Conservation (phyloP, 345 rosid genomes). For the Firmiana major region DNA sequence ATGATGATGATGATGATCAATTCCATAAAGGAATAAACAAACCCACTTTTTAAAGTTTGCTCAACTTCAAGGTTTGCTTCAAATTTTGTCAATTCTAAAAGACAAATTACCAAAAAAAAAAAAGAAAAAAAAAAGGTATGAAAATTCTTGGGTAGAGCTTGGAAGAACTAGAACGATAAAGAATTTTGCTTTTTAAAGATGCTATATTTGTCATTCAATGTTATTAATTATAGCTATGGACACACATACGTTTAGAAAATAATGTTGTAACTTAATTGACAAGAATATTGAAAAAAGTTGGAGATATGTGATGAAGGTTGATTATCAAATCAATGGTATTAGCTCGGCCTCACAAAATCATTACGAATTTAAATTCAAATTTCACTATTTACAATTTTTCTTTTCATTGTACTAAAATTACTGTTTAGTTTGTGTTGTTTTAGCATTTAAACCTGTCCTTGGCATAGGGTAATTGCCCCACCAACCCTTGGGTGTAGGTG, state of each 20-base stretch:
- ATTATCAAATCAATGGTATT: no score
- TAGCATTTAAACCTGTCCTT: background rate
- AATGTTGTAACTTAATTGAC: no score
- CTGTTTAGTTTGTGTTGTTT: background rate
- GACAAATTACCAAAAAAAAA: background rate
- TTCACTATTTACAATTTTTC: background rate
- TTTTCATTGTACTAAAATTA: no score
- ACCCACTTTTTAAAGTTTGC: background rate
- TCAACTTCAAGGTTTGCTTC: background rate
- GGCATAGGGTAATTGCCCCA: background rate
- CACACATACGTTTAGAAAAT: no score
- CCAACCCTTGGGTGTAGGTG: background rate
- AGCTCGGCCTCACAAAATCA: no score
- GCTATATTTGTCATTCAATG: background rate
- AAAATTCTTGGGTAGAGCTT: background rate
- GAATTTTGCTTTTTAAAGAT: background rate
- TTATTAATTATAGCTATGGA: no score
- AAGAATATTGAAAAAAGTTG: no score
- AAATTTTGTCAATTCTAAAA: background rate
- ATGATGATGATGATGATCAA: background rate
- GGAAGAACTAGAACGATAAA: no score
- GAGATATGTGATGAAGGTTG: background rate
- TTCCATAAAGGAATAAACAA: background rate
- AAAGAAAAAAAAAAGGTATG: no score
- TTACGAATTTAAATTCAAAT: no score